These are phyloP conservation scores for Testicularia cyperi DNA, from an alignment of 1,284 basidiomycete genomes.

Conservation along the genomic window DNA sequence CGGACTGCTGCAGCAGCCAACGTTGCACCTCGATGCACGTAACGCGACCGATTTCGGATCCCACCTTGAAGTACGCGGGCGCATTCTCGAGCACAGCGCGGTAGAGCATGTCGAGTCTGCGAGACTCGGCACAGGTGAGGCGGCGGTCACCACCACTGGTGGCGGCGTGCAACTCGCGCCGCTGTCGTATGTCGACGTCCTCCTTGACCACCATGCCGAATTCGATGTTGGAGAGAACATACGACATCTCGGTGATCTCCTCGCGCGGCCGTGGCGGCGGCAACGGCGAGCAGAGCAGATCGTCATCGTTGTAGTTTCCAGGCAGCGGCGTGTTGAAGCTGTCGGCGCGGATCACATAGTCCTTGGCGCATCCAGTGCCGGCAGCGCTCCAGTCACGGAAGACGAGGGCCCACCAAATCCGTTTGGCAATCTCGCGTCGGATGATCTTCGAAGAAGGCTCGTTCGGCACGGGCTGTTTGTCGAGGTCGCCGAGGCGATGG, in stretches of 20 bases:
- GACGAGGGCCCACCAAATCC: slow-evolving; percentile 56
- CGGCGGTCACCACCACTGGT: slow-evolving; percentile 25
- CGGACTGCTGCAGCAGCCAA: slow-evolving; percentile 54
- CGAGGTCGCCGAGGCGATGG: slow-evolving; percentile 50
- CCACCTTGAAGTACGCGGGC: slow-evolving; percentile 49
- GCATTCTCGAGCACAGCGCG: slow-evolving; percentile 43
- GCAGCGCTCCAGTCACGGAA: slow-evolving; percentile 48
- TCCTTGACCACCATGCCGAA: slow-evolving; percentile 42
- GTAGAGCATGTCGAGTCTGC: slow-evolving; percentile 38
- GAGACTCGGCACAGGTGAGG: slow-evolving; percentile 32
- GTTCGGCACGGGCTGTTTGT: slow-evolving; percentile 36
- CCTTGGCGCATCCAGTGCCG: slow-evolving; percentile 22
- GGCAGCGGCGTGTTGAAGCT: slow-evolving; percentile 57
- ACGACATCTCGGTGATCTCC: slow-evolving; percentile 54
- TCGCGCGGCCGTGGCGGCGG: slow-evolving; percentile 38
- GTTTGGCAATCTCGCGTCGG: slow-evolving; percentile 51
- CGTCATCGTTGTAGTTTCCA: slow-evolving; percentile 55
- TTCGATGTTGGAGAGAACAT: slow-evolving; percentile 41
- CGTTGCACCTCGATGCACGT: slow-evolving; percentile 50
- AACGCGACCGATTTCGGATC: slow-evolving; percentile 38
- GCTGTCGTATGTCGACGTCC: slow-evolving; percentile 39
- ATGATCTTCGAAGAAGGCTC: slow-evolving; percentile 40
- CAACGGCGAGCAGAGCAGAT: slow-evolving; percentile 39
- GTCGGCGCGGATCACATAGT: slow-evolving; percentile 45
- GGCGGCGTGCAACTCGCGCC: slow-evolving; percentile 29